Base-by-base conservation (phyloP, 257 asterid species). In the Lithospermum erythrorhizon region DNA sequence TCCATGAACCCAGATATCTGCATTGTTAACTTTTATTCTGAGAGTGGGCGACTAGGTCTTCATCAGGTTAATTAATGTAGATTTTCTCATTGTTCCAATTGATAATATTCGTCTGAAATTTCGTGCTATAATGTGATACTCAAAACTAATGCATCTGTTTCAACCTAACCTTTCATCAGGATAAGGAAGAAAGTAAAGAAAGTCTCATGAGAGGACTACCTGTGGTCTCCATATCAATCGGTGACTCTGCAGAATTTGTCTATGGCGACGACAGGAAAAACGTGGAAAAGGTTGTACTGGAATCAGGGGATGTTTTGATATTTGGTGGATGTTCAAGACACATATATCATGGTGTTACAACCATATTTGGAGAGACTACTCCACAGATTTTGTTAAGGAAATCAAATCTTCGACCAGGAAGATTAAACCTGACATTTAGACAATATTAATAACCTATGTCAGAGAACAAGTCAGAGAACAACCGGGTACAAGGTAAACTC, bases 221-320 rank as follows among this genome's bases (percentile, higher is more conserved):
- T 0, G 94, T 88, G 65, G 95, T 88, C 30, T 88, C 96, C 23
- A 69, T 88, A 74, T 88, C 96, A 19, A 63, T 88, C 7, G 96
- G 96, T 20, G 94, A 86, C 73, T 58, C 90, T 55, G 96, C 90
- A 1, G 84, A 80, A 37, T 85, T 88, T 72, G 71, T 78, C 19
- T 83, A 51, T 59, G 81, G 89, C 62, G 90, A 75, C n/a, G 62
- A 76, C 70, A 74, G 79, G 70, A 84, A 80, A 63, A 65, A 69
- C 63, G 88, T 80, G 18, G 72, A 77, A 3, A 73, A 78, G 65
- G 63, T 86, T 11, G 11, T 22, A 9, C 68, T 88, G 61, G 85
- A 80, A 68, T 88, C 96, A 14, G 96, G 96, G 58, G 96, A 88
- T 63, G 96, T 83, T 55, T 69, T 88, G 71, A 70, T 88, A 57